Base-by-base conservation (phyloP, 805 yeast species). In the Candida dendrica region DNA sequence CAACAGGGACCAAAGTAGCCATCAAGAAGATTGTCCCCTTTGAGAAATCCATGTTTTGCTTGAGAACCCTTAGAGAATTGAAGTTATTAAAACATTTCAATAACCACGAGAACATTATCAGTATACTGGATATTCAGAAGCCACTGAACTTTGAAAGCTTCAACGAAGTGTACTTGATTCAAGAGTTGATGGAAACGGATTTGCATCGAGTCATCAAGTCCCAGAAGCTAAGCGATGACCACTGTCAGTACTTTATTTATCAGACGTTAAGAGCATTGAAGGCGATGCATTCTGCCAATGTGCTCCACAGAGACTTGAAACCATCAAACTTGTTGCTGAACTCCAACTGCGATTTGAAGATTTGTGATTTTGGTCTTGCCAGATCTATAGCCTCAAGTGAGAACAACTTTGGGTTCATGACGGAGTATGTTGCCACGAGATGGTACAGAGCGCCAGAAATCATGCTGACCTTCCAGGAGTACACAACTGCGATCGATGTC, bases 391-490 rank as follows among this genome's bases (percentile, higher is more conserved):
- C 73, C 19, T 71, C 79, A 32, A 57, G 68, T 42, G 74, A 71
- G 47, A 67, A 69, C 36, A 56, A 69, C 45, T 66, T 72, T 31
- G 74, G 82, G 0, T 73, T 74, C 48, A 66, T 84, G 66, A 84
- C 91, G 0, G 91, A 84, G 56, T 84, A 84, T 50, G 93, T 84
- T 3, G 91, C 91, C 3, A 84, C 93, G 8, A 66, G 93, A 51
- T 84, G 91, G 91, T 84, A 84, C 57, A 65, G 93, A 41, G 91
- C 91, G 0, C 91, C 91, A 0, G 93, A 84, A 58, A 81, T 84
- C 43, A 84, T 84, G 91, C 62, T 84, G 22, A 77, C 86, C 1
- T 71, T 75, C 45, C 79, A 84, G 34, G 81, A 80, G 52, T 84
- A 84, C 49, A 75, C 90, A 2, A 77, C 82, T 8, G 86, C 89